Conservation (phyloP, 768 basidiomycete species). For the Boletus rex-veris region DNA sequence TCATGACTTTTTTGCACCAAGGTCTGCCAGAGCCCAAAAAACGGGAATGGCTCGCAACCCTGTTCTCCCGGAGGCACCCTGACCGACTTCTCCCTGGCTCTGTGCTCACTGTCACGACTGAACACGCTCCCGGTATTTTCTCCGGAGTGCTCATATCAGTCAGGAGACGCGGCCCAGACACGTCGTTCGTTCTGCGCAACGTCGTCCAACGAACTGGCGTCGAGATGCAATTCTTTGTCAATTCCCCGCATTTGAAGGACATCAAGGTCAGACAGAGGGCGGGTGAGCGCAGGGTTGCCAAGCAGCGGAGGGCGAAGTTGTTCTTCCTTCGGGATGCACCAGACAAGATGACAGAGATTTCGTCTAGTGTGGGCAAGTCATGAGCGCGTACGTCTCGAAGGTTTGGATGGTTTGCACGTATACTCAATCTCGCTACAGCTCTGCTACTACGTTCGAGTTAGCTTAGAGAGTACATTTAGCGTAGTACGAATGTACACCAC, state of each 20-base stretch:
- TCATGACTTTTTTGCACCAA: constrained; percentile 71
- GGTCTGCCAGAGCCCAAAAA: constrained; percentile 67
- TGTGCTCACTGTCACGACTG: constrained; percentile 75
- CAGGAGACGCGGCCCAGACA: constrained; percentile 79
- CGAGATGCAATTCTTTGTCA: constrained; percentile 88
- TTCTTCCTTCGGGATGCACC: constrained; percentile 81
- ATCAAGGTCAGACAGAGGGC: constrained; percentile 75
- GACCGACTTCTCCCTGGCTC: constrained; percentile 76
- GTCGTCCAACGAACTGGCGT: constrained; percentile 88
- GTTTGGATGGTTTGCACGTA: not conserved
- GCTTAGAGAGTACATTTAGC: constrained; percentile 7
- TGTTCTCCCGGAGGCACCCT: constrained; percentile 71
- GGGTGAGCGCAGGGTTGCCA: constrained; percentile 42
- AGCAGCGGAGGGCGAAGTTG: constrained; percentile 72
- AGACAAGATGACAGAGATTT: constrained; percentile 78
- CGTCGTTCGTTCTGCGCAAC: constrained; percentile 86
- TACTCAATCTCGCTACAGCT: constrained; percentile 8
- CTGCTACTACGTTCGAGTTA: not conserved
- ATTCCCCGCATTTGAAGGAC: constrained; percentile 83
- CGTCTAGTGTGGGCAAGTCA: constrained; percentile 39
- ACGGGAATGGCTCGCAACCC: constrained; percentile 57
- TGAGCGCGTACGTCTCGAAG: constrained; percentile 19
- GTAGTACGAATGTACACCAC: constrained; percentile 1
- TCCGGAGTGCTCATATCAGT: constrained; percentile 86
- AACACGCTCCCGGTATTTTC: constrained; percentile 77